Evolutionary conservation across 2,329 filamentous ascomycete genomes (phyloP), one percentile per base, ranked within the genome.

Genomic region (Pestalotiopsis fici): DNA sequence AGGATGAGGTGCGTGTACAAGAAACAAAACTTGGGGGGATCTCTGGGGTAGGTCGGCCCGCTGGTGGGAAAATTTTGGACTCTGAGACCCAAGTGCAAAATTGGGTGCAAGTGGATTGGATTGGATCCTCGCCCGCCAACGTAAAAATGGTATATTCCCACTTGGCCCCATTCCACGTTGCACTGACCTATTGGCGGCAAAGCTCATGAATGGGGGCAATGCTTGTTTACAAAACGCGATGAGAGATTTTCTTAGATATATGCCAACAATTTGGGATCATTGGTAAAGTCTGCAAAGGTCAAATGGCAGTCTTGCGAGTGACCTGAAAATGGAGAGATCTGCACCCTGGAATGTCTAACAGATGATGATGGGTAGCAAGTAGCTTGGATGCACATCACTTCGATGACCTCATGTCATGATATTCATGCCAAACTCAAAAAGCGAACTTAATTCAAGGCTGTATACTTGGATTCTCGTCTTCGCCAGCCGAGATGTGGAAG

Each of bases 21-120:
- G n/a, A 25, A 47, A 47, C 21, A 63, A 63, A 35, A 35, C 11
- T 63, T 15, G 35, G 60, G 60, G 35, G 59, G 35, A 63, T 21
- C 31, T 63, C 35, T 31, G 27, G 67, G 54, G 59, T 47, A 64
- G 15, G 31, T 43, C 56, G 67, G 66, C 64, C 67, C 68, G 55
- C 57, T 31, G 57, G 18, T 18, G 43, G 43, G 43, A 50, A 50
- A 50, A 50, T 50, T 50, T 50, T 50, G 43, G 43, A 11, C 31
- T 7, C 31, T 35, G 31, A 35, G 31, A 35, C 31, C 31, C 31
- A 35, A 35, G 31, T 50, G 43, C 43, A 50, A 50, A 50, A n/a
- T 50, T 50, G 9, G 43, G 43, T 50, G 43, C 43, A 50, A 50
- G 43, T 50, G 43, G 43, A 50, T 50, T 43, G 39, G 18, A 43